phyloP scores from a whole-genome alignment of 805 yeast species.

The Brettanomyces custersianus region DNA sequence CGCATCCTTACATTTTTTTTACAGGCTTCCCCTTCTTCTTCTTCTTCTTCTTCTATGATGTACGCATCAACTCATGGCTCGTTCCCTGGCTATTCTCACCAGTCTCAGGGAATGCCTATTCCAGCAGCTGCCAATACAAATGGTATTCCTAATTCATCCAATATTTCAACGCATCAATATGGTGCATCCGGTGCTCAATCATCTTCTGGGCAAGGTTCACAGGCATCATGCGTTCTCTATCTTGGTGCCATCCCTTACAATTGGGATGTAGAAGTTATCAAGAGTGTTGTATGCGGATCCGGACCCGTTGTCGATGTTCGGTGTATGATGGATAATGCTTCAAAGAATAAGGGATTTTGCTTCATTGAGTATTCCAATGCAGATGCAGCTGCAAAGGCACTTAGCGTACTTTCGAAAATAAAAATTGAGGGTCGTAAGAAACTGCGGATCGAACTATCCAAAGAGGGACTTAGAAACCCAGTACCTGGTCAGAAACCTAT shows the following conservation, averaged over 20 bases:
- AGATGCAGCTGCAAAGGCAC: constrained; percentile 43
- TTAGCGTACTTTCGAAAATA: constrained; percentile 34
- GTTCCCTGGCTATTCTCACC: too few relatives aligned
- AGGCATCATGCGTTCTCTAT: constrained; percentile 44
- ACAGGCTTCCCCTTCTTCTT: too few relatives aligned
- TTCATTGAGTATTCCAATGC: constrained; percentile 51
- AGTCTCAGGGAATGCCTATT: too few relatives aligned
- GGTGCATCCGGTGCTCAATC: too few relatives aligned
- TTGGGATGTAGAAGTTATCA: constrained; percentile 59
- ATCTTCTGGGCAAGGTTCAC: too few relatives aligned
- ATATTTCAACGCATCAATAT: too few relatives aligned
- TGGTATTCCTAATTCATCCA: constrained; percentile 3
- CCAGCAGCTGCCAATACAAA: not conserved
- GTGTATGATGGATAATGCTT: constrained; percentile 47
- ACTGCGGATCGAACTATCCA: constrained; percentile 50
- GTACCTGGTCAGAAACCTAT: constrained; percentile 32
- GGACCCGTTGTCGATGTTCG: constrained; percentile 65
- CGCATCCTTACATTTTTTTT: too few relatives aligned
- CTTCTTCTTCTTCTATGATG: too few relatives aligned
- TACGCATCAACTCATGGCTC: too few relatives aligned
- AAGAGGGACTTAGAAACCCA: constrained; percentile 43
- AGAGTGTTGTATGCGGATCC: constrained; percentile 61
- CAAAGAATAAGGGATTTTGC: constrained; percentile 58
- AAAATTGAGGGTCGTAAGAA: constrained; percentile 37
- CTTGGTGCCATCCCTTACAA: constrained; percentile 60